Evolutionary conservation across 208 protist genomes (phyloP).

Genomic region (Leishmania aethiopica): DNA sequence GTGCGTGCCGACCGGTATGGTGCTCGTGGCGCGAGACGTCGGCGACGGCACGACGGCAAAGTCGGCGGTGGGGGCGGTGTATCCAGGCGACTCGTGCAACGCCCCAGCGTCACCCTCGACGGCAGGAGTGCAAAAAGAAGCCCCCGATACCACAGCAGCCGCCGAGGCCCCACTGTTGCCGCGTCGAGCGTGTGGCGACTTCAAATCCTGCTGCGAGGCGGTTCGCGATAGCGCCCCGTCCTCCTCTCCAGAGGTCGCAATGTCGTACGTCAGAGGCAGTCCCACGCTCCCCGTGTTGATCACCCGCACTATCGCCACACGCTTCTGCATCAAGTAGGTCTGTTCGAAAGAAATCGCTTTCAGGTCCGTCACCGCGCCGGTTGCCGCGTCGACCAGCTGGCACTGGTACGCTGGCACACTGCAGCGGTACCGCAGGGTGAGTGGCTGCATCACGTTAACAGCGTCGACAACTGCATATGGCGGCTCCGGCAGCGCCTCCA

Average conservation of each 20-base stretch:
- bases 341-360: slow-evolving; percentile 73
- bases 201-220: neutral
- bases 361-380: slow-evolving; percentile 4
- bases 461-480: slow-evolving; percentile 44
- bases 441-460: slow-evolving; percentile 45
- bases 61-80: slow-evolving; percentile 3
- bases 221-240: neutral
- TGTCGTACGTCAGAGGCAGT: slow-evolving; percentile 68
- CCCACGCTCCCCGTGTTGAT: slow-evolving; percentile 85
- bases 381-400: slow-evolving; percentile 20
- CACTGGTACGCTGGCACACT: slow-evolving; percentile 61
- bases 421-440: slow-evolving; percentile 74
- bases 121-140: neutral
- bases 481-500: slow-evolving; percentile 80
- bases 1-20: slow-evolving; percentile 48
- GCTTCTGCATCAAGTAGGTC: slow-evolving; percentile 96
- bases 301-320: slow-evolving; percentile 76
- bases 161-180: neutral
- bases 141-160: too few relatives aligned
- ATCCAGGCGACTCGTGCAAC: neutral
- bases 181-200: neutral
- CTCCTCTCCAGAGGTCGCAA: neutral
- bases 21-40: slow-evolving; percentile 30
- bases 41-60: slow-evolving; percentile 10
- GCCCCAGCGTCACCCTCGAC: slow-evolving; percentile 4